Evolutionary conservation across 2,329 filamentous ascomycete genomes (phyloP).

Genomic region (Fusarium coicis): DNA sequence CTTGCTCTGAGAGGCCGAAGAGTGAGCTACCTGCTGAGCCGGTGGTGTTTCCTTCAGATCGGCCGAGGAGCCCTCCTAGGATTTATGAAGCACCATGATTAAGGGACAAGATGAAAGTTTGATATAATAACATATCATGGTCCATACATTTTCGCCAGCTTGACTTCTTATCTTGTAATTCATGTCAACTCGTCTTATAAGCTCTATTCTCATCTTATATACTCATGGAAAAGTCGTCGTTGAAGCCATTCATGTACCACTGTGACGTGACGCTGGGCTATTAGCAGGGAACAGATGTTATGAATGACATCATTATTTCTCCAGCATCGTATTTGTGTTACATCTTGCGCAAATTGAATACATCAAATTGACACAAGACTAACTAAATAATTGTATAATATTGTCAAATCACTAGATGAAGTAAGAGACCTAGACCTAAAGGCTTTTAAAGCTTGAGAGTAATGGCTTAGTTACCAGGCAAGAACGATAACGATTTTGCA

Average conservation of each 20-base stretch:
- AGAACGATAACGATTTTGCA: too few species aligned
- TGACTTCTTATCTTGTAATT: too few species aligned
- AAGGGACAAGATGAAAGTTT: neutral
- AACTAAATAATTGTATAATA: neutral
- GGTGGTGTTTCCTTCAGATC: neutral
- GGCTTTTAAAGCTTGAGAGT: too few species aligned
- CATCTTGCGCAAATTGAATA: neutral
- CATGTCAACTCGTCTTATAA: neutral
- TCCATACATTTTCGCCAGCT: too few species aligned
- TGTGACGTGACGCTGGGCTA: slow-evolving; percentile 18
- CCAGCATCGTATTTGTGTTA: neutral
- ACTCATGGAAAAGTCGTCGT: neutral
- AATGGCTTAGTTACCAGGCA: too few species aligned
- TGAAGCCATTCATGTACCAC: neutral
- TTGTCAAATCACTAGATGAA: too few species aligned
- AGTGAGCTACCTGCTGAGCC: slow-evolving; percentile 4
- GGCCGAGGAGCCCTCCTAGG: neutral
- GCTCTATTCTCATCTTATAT: neutral
- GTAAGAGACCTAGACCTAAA: too few species aligned
- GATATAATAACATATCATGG: neutral
- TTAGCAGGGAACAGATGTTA: neutral
- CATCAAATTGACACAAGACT: neutral
- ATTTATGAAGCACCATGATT: neutral
- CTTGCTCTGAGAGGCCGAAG: neutral
- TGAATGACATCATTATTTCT: slow-evolving; percentile 19